Conservation (phyloP, 257 asterid species). For the Solanum ahanhuiri region DNA sequence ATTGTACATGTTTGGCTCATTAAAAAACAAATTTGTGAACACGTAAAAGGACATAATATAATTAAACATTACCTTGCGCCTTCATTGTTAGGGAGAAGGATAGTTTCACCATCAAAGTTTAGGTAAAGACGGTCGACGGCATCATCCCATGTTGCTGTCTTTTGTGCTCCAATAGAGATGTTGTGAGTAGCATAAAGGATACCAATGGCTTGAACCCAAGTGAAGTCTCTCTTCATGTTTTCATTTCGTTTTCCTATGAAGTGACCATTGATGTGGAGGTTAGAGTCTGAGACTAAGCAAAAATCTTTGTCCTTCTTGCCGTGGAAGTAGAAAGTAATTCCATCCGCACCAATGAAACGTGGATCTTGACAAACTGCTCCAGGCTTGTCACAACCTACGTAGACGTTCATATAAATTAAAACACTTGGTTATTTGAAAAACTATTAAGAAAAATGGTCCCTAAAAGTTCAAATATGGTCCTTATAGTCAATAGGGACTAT, state of each 20-base stretch:
- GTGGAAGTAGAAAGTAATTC: conserved; percentile 63
- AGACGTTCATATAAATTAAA: background rate
- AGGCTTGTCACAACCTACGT: conserved; percentile 43
- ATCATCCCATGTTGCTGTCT: conserved; percentile 39
- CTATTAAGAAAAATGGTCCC: conserved; percentile 6
- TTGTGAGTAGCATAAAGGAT: conserved; percentile 30
- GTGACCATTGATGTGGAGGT: conserved; percentile 54
- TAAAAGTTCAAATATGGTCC: background rate
- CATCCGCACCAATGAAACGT: conserved; percentile 64
- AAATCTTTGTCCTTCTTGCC: conserved; percentile 42
- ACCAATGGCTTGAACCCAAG: conserved; percentile 61
- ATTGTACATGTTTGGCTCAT: background rate
- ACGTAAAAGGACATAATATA: background rate
- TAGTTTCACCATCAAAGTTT: conserved; percentile 29
- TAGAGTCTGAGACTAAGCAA: conserved; percentile 46
- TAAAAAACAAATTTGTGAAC: background rate
- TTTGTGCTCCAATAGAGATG: conserved; percentile 29
- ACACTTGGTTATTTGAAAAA: background rate
- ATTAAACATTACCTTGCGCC: conserved; percentile 7
- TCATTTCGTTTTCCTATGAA: conserved; percentile 43
- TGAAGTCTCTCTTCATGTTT: conserved; percentile 41
- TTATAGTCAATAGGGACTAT: background rate
- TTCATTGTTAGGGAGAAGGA: conserved; percentile 13
- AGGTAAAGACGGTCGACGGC: conserved; percentile 31
- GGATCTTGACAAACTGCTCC: conserved; percentile 78